phyloP scores from a whole-genome alignment of 139 green algal genomes.

The Coccomyxa sp. region DNA sequence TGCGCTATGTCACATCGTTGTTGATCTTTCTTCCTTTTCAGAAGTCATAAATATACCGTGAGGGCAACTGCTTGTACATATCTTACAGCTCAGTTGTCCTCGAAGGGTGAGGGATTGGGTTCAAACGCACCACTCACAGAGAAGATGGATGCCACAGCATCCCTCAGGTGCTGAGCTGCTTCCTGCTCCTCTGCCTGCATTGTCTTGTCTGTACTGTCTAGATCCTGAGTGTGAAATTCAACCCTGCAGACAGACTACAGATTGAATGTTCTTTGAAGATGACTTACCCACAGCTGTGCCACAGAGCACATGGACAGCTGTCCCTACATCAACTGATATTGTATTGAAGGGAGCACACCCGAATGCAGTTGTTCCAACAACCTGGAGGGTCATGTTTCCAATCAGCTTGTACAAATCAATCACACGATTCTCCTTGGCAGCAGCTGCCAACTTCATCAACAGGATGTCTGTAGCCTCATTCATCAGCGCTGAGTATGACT shows the following conservation, averaged over 20 bases:
- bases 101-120: background rate
- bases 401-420: slow-evolving; percentile 43
- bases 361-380: slow-evolving; percentile 54
- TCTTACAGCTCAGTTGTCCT: background rate
- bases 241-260: background rate
- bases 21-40: background rate
- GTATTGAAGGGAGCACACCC: slow-evolving; percentile 29
- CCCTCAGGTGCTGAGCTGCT: background rate
- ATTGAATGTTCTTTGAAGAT: background rate
- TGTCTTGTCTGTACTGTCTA: background rate
- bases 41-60: background rate
- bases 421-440: slow-evolving; percentile 10
- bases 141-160: background rate
- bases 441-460: slow-evolving; percentile 15
- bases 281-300: background rate
- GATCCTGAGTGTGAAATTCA: slow-evolving; percentile 6
- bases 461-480: slow-evolving; percentile 25
- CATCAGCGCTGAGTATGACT: slow-evolving; percentile 42
- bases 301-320: background rate
- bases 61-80: background rate
- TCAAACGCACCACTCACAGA: background rate
- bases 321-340: background rate
- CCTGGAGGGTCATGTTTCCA: slow-evolving; percentile 46
- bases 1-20: background rate
- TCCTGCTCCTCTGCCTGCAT: background rate